Evolutionary conservation across 148 eudicot genomes (phyloP), one percentile per base, ranked within the genome.

Genomic region (Fallopia convolvulus): DNA sequence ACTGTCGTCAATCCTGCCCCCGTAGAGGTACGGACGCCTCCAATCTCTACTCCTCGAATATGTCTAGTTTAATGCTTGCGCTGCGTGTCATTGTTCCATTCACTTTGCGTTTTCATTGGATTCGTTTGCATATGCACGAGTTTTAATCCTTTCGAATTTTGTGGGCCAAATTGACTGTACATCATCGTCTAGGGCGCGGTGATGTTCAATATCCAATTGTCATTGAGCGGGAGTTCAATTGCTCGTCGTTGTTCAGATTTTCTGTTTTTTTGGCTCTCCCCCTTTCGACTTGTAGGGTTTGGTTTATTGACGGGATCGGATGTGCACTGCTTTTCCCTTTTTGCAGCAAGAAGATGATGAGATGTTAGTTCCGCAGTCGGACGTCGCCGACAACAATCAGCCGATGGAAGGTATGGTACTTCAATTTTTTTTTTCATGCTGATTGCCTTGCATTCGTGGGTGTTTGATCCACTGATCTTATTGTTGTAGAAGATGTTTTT

Each of bases 311-410:
- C 58, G 50, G 80, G 81, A 78, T 82, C 82, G 77, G 80, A 65
- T 85, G 70, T 75, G 63, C 50, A 48, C 40, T 74, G 68, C 42
- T 77, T 36, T 58, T 18, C 20, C 21, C 44, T 2, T 50, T 46
- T 71, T 79, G 86, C 86, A 89, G 91, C 94, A 86, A 77, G 97
- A 88, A 75, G 97, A 90, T 60, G 95, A 89, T 6, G 95, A 90
- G 87, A 93, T 93, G 95, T 93, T 93, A n/a, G 93, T 92, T 5
- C 95, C 97, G 15, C 90, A 85, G 81, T 76, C 91, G 0, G 90
- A 93, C 60, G 40, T 84, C 20, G 79, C 85, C 60, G 89, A 84
- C 76, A 81, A 88, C 48, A 89, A 88, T 44, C 97, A 90, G 83
- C 95, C 97, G 23, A 90, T 93, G 97, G 97, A 93, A 88, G 97